Evolutionary conservation across 2,329 filamentous ascomycete species (phyloP), one percentile per base, ranked within the genome.

Genomic region (Thielaviopsis punctulata): DNA sequence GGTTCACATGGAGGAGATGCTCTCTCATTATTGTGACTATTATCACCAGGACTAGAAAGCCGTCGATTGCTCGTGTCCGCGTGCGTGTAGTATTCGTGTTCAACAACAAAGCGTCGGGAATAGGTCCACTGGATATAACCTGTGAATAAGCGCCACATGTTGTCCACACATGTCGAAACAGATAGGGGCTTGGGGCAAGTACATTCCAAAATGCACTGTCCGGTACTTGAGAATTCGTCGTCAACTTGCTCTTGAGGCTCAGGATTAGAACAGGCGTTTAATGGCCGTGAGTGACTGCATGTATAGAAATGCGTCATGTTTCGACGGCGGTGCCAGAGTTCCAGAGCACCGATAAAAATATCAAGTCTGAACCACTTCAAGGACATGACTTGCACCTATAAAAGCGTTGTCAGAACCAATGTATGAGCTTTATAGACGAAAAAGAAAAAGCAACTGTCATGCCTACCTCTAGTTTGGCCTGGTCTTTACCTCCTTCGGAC

Each of bases 291-390:
- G 30, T 36, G 9, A 12, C 30, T 15, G 9, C 48, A 49, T 23
- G 48, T 36, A 22, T 41, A 49, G 21, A 33, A 49, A 15, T 49
- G 48, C 24, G n/a, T 24, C 33, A 49, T 49, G 22, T 25, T 25
- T 21, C 48, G 48, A 12, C 9, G 15, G 21, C 39, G 36, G 10
- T 51, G 49, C 49, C 49, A 51, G 12, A 27, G 45, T 10, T 46
- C 43, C 27, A 51, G 49, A 23, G 36, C 49, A 8, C 41, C 49
- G 19, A 51, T 24, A 23, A 51, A 51, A 7, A 47, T 36, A 18
- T 45, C 41, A 9, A 45, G 45, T 4, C 18, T 45, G 25, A 51
- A 39, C 49, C 49, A 51, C 23, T 25, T 25, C 21, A 46, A 27
- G 3, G n/a, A 27, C 9, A 51, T 51, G 7, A 45, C 25, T 23